Evolutionary conservation across 2,329 filamentous ascomycete species (phyloP).

Genomic region (Xylaria sp.): DNA sequence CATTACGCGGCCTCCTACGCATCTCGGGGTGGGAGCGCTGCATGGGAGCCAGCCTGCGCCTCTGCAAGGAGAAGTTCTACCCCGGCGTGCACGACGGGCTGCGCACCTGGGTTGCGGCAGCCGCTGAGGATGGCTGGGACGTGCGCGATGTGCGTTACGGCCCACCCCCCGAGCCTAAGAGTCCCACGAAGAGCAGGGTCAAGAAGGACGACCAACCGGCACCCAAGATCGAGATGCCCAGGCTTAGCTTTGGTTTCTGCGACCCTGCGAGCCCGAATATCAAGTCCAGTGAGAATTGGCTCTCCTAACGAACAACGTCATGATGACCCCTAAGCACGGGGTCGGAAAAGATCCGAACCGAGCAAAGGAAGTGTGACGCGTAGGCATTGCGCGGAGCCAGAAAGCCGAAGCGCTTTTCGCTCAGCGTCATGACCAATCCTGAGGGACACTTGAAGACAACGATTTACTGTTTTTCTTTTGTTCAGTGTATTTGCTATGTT

Average conservation of each 20-base stretch:
- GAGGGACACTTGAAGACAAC: constrained; percentile 6
- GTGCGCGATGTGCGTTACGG: constrained; percentile 81
- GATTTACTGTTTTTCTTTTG: constrained; percentile 8
- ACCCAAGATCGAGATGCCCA: constrained; percentile 67
- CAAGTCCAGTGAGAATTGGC: constrained; percentile 39
- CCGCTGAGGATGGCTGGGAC: constrained; percentile 86
- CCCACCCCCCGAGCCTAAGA: constrained; percentile 52
- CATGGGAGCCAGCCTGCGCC: constrained; percentile 81
- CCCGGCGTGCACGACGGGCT: constrained; percentile 87
- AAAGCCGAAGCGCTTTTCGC: not conserved
- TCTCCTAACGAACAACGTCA: constrained; percentile 37
- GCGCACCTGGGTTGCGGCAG: constrained; percentile 88
- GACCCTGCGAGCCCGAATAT: constrained; percentile 26
- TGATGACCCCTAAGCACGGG: constrained; percentile 22
- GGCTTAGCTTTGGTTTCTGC: constrained; percentile 55
- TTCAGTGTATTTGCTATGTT: constrained; percentile 17
- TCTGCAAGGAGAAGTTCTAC: constrained; percentile 98
- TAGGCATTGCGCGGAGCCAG: not conserved
- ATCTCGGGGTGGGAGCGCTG: constrained; percentile 91
- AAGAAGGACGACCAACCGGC: constrained; percentile 56
- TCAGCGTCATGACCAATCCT: constrained; percentile 5
- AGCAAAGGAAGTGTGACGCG: not conserved
- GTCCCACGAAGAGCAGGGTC: constrained; percentile 53
- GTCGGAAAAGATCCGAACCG: not conserved
- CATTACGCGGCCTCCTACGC: constrained; percentile 75